Conservation (phyloP, 2,329 filamentous ascomycete genomes). For the Ophiostoma ulmi region DNA sequence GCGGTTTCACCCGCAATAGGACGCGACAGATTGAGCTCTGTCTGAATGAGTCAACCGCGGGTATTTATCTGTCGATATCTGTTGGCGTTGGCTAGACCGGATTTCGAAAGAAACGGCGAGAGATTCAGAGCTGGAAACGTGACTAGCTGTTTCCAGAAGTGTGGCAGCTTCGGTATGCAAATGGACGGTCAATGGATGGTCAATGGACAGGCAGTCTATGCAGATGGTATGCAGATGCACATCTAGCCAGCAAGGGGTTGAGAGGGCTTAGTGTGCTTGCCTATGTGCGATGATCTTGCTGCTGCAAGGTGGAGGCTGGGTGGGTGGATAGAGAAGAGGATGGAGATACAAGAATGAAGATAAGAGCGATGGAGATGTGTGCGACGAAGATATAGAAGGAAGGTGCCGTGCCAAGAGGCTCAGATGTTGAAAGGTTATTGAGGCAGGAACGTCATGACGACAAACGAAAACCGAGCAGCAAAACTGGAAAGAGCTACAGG, state of each 20-base stretch:
- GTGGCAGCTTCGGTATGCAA: not conserved
- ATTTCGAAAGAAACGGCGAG: not conserved
- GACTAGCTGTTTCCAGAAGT: conserved; percentile 1
- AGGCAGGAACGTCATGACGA: not conserved
- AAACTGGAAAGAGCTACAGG: not conserved
- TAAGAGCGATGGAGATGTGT: not conserved
- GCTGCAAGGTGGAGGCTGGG: conserved; percentile 1
- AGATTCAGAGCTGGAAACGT: not conserved
- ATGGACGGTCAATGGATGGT: not conserved
- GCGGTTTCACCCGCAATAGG: not conserved
- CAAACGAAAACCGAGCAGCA: not conserved
- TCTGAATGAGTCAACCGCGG: not conserved
- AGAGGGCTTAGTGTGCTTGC: not conserved
- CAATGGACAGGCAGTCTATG: not conserved
- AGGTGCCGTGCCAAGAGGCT: not conserved
- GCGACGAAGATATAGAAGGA: not conserved
- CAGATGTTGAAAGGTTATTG: not conserved
- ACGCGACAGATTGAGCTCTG: not conserved
- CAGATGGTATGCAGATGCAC: not conserved
- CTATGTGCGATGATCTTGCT: not conserved
- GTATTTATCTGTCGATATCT: not conserved
- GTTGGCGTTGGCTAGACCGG: not conserved
- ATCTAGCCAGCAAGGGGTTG: not conserved
- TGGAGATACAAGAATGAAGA: not conserved
- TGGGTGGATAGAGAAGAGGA: not conserved